Evolutionary conservation across 2,329 filamentous ascomycete species (phyloP), one percentile per base, ranked within the genome.

Genomic region (Leptographium galeiforme): DNA sequence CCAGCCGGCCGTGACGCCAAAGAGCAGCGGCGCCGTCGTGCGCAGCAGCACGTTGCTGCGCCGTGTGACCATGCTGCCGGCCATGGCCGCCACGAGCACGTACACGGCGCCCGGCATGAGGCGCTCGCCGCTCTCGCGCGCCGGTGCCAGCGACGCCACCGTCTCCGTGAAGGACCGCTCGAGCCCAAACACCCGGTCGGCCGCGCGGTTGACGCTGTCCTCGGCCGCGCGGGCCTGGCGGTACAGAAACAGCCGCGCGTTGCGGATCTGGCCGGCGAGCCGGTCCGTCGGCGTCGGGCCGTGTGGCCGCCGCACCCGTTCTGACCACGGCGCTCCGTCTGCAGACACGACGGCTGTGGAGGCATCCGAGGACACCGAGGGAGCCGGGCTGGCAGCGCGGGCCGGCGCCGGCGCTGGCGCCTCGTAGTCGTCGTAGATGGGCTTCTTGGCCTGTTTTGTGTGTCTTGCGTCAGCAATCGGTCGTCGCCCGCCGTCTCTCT

Each of bases 21-120:
- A 81, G 19, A 84, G 82, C 50, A 91, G 69, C 12, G 93, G 93
- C 2, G 87, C 77, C 2, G 83, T 74, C 52, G 84, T 82, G 60
- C 93, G 83, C 52, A 98, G 73, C 57, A 95, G 67, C 58, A 97
- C 77, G 68, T 86, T 90, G 62, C 91, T 83, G 74, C 95, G 94
- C 58, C 91, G 82, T 53, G 87, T 82, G 53, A 96, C 74, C 66
- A 98, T 97, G 68, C 82, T 89, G 61, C 91, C 93, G 39, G 93
- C 88, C 90, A 98, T 96, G 62, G 88, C 84, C 44, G 90, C 85
- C 48, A 98, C 90, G 34, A 96, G 79, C 48, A 97, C 89, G 72
- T 97, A 97, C 61, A 97, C 81, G 56, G 82, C 76, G 32, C 91
- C 91, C 38, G 93, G 93, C 70, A 97, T 83, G 54, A 98, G 78